Evolutionary conservation across 2,329 filamentous ascomycete genomes (phyloP), one percentile per base, ranked within the genome.

Genomic region (Trichoderma brevicompactum): DNA sequence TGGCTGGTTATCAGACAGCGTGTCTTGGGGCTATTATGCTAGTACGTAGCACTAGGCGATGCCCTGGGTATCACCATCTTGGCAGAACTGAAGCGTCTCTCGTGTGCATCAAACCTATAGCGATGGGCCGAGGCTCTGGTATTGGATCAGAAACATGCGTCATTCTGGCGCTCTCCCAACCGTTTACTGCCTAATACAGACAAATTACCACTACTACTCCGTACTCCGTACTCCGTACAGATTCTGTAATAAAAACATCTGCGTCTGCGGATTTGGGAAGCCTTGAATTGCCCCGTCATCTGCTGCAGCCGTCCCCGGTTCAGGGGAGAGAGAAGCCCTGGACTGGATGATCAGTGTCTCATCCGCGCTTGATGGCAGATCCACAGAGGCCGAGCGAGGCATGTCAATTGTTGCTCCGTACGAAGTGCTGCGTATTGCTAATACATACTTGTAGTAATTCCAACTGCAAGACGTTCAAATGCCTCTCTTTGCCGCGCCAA

Each of bases 221-320:
- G 52, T 49, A 12, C 23, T 28, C 23, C 23, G 52, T 49, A 12
- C 23, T 28, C 23, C 52, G 52, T 36, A 54, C 52, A 54, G 52
- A 40, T 36, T 28, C 19, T 28, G 58, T 19, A 17, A 50, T 52
- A 40, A 17, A 41, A 50, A 49, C 44, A 32, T n/a, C n/a, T n/a
- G n/a, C n/a, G n/a, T n/a, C n/a, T n/a, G 32, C 55, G 23, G 28
- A 32, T 43, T 38, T 59, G 56, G 43, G 23, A 28, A 28, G 23
- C 58, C 23, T 50, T 61, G 46, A 38, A 50, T 32, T 50, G 46
- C 46, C 58, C 58, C 23, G 58, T 43, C 46, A 61, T 61, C 19
- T 61, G 44, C 46, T 41, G 38, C 58, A 52, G 58, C 44, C n/a
- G 56, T 23, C 58, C 58, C 58, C 46, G 19, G 46, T 41, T 61